Conservation (phyloP, 1,284 basidiomycete genomes). For the Golubevia sp. region DNA sequence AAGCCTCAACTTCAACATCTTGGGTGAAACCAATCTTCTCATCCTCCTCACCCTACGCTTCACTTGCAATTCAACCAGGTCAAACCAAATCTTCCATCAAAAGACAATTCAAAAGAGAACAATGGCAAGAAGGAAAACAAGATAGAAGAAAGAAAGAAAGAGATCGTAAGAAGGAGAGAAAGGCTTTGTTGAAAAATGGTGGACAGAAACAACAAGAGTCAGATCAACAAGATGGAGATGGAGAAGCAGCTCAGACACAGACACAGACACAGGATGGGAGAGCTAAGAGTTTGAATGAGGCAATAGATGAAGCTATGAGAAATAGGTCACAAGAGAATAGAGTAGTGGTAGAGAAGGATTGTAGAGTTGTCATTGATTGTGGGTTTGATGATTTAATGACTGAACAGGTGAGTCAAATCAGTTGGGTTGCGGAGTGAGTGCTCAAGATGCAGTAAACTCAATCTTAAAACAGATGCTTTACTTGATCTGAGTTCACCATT, state of each 20-base stretch:
- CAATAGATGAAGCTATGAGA: not conserved
- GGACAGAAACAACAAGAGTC: not conserved
- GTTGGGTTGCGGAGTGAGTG: not conserved
- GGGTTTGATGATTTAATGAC: conserved; percentile 58
- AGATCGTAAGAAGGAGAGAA: conserved; percentile 36
- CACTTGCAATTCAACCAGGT: too few species aligned
- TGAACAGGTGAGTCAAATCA: conserved; percentile 18
- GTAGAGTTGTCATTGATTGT: conserved; percentile 49
- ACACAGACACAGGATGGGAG: not conserved
- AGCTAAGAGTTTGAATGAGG: not conserved
- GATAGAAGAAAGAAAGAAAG: conserved; percentile 35
- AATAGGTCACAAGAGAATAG: conserved; percentile 3
- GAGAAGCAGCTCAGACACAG: not conserved
- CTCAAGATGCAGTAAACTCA: too few species aligned
- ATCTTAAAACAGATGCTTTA: too few species aligned
- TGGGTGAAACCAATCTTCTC: too few species aligned
- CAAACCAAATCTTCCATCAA: conserved; percentile 46
- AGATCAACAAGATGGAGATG: not conserved
- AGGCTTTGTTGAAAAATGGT: conserved; percentile 7
- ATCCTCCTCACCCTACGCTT: too few species aligned
- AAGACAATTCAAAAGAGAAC: conserved; percentile 30
- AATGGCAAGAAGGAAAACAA: conserved; percentile 36
- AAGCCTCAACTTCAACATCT: too few species aligned
- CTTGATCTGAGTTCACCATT: too few species aligned
- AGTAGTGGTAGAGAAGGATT: conserved; percentile 8